Evolutionary conservation across 805 yeast species (phyloP).

Genomic region (Ascoidea asiatica): DNA sequence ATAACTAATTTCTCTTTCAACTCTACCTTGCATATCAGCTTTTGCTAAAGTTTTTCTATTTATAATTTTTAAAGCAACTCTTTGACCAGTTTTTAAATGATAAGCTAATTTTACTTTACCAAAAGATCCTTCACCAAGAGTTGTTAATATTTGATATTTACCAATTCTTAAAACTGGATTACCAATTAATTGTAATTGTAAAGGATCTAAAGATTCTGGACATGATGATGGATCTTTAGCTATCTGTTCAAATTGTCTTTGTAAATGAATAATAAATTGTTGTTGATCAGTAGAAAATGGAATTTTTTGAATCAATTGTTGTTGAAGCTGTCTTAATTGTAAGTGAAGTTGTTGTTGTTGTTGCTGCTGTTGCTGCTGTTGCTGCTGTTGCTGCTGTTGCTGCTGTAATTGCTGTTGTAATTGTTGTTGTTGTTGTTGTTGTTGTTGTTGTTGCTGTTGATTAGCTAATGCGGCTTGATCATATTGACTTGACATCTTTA

Average conservation of each 20-base stretch:
- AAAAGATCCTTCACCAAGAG: slow-evolving; percentile 92
- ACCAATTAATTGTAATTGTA: neutral
- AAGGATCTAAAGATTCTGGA: neutral
- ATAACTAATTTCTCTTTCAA: slow-evolving; percentile 89
- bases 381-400: neutral
- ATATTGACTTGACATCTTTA: neutral
- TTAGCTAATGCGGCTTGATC: neutral
- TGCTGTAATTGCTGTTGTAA: neutral
- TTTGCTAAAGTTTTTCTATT: slow-evolving; percentile 86
- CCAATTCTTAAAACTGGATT: slow-evolving; percentile 43
- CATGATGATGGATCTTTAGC: neutral
- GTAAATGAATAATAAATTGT: neutral
- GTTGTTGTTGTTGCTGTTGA: neutral
- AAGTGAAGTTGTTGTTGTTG: neutral
- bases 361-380: neutral
- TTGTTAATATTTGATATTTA: slow-evolving; percentile 82
- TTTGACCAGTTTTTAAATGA: slow-evolving; percentile 81
- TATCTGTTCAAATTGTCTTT: neutral
- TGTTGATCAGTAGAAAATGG: neutral
- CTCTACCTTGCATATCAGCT: slow-evolving; percentile 92
- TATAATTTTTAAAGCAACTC: slow-evolving; percentile 87
- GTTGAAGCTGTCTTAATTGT: neutral
- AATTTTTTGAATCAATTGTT: neutral
- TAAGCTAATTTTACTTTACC: slow-evolving; percentile 91
- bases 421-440: neutral